Base-by-base conservation (phyloP, 78 protist species). In the Mastigamoeba balamuthi region DNA sequence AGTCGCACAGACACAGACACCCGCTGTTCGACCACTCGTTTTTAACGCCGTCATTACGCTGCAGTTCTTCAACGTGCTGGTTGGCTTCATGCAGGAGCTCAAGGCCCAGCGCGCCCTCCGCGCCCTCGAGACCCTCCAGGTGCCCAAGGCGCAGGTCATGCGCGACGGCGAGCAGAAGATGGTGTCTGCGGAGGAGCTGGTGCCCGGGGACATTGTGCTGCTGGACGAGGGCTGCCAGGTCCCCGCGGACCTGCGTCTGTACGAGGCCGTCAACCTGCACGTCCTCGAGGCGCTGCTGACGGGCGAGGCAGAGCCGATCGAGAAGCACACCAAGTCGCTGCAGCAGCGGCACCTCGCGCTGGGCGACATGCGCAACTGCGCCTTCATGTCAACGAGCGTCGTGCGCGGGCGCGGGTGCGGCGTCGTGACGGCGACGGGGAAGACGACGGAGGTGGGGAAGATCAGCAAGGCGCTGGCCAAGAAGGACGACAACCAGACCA, bases 211-310 rank as follows among this genome's bases (percentile, higher is more conserved):
- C 3, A 27, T 94, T 3, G 97, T 91, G 38, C 75, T 69, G 38
- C 4, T 91, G 38, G 36, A 10, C 27, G 23, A 3, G 10, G 98
- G 98, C 23, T 66, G 70, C 65, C 66, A 58, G 67, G 40, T 92
- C 7, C 95, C 95, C 3, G 91, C 94, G 6, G 97, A 94, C 53
- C 17, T 93, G 39, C 85, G 97, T 85, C 3, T 82, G 94, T 27
- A 9, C 27, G 66, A 58, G 66, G 66, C 27, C 29, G 7, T 42
- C 52, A 42, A 28, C 27, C 7, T 7, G 37, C 17, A 58, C 29
- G 66, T 27, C 29, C 66, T 58, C 30, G 78, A 53, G 69, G 38
- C 69, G 10, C 37, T 53, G n/a, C 66, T 74, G 9, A 74, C 78
- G 6, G 78, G 78, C 17, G 78, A 74, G 69, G 0, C 63, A 2